Conservation (phyloP, 352 stramenopile genomes). For the Pythium diclinum region DNA sequence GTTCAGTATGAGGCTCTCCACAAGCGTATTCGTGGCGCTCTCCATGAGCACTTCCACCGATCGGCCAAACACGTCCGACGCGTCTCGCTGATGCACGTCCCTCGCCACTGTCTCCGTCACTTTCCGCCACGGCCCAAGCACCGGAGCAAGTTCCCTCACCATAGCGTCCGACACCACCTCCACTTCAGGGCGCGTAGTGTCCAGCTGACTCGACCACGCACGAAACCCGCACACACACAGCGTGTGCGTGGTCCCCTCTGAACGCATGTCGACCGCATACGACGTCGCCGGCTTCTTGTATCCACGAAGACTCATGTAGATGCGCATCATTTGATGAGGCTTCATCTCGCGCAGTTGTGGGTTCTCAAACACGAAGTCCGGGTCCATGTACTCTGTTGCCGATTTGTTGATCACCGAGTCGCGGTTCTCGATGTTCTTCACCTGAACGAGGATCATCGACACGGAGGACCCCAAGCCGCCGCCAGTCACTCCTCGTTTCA, state of each 20-base stretch:
- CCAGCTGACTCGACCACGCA: neutral
- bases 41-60: neutral
- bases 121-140: neutral
- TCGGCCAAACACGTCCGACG: neutral
- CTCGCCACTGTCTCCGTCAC: neutral
- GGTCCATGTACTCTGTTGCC: neutral
- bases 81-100: too few relatives aligned
- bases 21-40: neutral
- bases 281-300: neutral
- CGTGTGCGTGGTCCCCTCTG: neutral
- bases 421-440: conserved; percentile 11
- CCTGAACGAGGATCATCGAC: conserved; percentile 26
- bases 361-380: neutral
- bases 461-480: neutral
- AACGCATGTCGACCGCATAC: neutral
- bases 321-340: neutral
- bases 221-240: neutral
- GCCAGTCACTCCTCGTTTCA: neutral
- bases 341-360: neutral
- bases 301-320: neutral
- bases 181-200: neutral
- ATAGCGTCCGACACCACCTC: neutral
- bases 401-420: neutral
- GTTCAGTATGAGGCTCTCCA: conserved; percentile 42
- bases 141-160: neutral